Base-by-base conservation (phyloP, 2,329 filamentous ascomycete genomes). In the Myriangium duriaei region DNA sequence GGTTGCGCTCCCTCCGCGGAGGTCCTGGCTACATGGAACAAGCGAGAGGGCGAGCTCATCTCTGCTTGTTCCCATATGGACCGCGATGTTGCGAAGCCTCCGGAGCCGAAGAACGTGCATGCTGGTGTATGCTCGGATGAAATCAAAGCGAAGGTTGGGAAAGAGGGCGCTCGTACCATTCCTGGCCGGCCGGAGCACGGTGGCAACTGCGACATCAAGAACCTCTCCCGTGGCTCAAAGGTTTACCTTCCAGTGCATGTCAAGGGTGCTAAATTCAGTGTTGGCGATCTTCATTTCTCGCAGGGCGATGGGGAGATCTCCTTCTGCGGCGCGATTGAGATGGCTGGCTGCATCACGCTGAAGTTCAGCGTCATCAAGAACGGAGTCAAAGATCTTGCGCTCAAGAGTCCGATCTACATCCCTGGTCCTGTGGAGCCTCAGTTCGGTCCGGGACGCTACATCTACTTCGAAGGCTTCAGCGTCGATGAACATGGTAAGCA, bases 171-270 rank as follows among this genome's bases (percentile, higher is more conserved):
- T 1, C 64, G 87, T 26, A 94, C 87, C 0, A 80, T 95, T 33
- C 86, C 86, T 35, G 74, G 86, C 2, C 67, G 85, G 0, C 84
- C 85, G 0, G 85, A 92, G 51, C 81, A 92, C 49, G 87, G 87
- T 11, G 87, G 86, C 0, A 93, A 93, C 51, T 91, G 84, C 54
- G 85, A 94, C 48, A 91, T 92, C 58, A 92, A 92, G 64, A 91
- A 91, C 50, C 66, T 92, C 18, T 80, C 73, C 1, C 67, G 83
- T 5, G 84, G 83, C 2, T 79, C 71, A 41, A 88, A 87, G 53
- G 81, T 92, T 0, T 94, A 86, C 55, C 69, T 94, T 1, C 87
- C 87, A 0, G 80, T 95, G 0, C 86, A 93, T 51, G 83, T 95
- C 4, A 61, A 70, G 0, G 87, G 87, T 0, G 87, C 86, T 31